These are phyloP conservation scores for Atractiella rhizophila DNA, from an alignment of 768 basidiomycete genomes.

Conservation along the genomic window DNA sequence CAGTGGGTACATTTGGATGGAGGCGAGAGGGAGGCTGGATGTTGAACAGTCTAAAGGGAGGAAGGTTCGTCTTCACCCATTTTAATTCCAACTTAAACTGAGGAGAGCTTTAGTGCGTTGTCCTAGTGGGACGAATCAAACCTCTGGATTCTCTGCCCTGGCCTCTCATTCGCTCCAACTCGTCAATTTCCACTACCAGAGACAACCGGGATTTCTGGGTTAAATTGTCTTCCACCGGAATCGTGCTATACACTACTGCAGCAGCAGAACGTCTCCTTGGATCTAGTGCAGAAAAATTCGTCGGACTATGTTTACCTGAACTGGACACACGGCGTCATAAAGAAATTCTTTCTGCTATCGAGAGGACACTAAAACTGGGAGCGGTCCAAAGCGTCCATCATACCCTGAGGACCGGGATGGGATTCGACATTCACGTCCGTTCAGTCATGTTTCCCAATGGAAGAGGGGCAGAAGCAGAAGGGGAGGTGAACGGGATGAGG, in stretches of 20 bases:
- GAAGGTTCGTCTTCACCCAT: slow-evolving; percentile 2
- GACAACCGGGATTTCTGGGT: slow-evolving; percentile 25
- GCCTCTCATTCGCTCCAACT: slow-evolving; percentile 33
- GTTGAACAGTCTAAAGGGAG: slow-evolving; percentile 36
- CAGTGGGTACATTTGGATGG: slow-evolving; percentile 59
- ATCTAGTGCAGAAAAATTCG: slow-evolving; percentile 9
- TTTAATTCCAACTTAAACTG: slow-evolving; percentile 17
- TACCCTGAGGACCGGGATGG: no score
- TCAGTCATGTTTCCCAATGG: no score
- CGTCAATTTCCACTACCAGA: slow-evolving; percentile 32
- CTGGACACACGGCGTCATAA: not conserved
- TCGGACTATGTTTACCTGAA: not conserved
- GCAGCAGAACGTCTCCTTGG: slow-evolving; percentile 23
- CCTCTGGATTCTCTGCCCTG: slow-evolving; percentile 31
- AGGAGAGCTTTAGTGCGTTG: slow-evolving; percentile 81
- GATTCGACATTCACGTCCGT: no score
- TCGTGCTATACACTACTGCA: slow-evolving; percentile 23
- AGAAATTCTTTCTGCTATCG: no score
- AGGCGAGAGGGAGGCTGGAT: slow-evolving; percentile 64
- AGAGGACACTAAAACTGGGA: no score
- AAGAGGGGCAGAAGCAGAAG: no score
- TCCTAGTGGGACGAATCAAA: slow-evolving; percentile 55
- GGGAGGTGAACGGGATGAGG: no score
- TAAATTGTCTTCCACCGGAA: slow-evolving; percentile 23
- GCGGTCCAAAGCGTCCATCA: no score